These are phyloP conservation scores for Carex myosuroides DNA, from an alignment of 176 grass and related monocot genomes.

Conservation along the genomic window DNA sequence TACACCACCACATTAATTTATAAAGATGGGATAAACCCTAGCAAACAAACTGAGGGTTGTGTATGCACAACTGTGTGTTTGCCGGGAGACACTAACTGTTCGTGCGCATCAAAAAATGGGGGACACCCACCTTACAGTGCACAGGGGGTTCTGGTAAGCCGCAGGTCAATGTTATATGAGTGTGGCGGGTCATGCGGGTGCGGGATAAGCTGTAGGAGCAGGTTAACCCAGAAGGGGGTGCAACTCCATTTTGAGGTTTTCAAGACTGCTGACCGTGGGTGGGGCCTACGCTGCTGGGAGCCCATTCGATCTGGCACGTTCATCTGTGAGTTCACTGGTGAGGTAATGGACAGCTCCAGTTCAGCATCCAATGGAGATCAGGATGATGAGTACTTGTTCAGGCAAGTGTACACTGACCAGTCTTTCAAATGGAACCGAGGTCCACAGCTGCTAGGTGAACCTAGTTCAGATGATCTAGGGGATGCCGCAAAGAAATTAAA, in stretches of 20 bases:
- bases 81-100: conserved; percentile 63
- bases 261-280: conserved; percentile 54
- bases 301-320: conserved; percentile 77
- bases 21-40: conserved; percentile 30
- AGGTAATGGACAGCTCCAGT: conserved; percentile 43
- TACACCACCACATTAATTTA: conserved; percentile 52
- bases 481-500: conserved; percentile 40
- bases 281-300: conserved; percentile 80
- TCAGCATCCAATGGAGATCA: neutral
- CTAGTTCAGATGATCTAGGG: conserved; percentile 39
- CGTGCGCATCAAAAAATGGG: conserved; percentile 51
- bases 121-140: conserved; percentile 63
- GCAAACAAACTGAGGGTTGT: conserved; percentile 46
- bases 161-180: conserved; percentile 59
- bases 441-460: conserved; percentile 61
- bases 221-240: conserved; percentile 56
- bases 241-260: conserved; percentile 80
- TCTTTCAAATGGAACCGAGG: conserved; percentile 75
- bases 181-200: conserved; percentile 54
- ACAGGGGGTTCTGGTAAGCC: conserved; percentile 58
- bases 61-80: conserved; percentile 49
- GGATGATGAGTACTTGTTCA: conserved; percentile 56
- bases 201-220: conserved; percentile 54
- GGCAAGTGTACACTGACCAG: conserved; percentile 34
- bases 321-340: conserved; percentile 75